Percentiles rank a stretch among this genome's conserved stretches.
Evolutionary conservation across 768 basidiomycete species (phyloP).

Genomic region (Russula ochroleuca): DNA sequence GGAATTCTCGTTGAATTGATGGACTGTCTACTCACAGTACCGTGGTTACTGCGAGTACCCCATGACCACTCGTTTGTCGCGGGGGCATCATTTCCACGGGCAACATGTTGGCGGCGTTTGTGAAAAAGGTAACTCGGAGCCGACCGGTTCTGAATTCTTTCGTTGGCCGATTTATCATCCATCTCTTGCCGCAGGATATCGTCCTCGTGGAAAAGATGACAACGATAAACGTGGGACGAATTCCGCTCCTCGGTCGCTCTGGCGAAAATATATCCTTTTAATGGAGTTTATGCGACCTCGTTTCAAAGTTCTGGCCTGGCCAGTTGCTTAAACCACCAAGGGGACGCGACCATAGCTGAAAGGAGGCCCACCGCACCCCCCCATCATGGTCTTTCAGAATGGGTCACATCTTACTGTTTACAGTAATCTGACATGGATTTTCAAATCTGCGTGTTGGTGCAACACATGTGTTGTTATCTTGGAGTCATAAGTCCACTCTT

Average conservation of each 20-base stretch:
- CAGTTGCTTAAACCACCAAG: too few species aligned
- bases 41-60: slow-evolving; percentile 29
- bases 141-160: not conserved
- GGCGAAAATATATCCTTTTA: slow-evolving; percentile 70
- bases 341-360: too few species aligned
- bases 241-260: slow-evolving; percentile 34
- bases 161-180: not conserved
- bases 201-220: slow-evolving; percentile 87
- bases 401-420: too few species aligned
- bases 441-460: slow-evolving; percentile 61
- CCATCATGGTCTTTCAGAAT: too few species aligned
- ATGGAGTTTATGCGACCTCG: too few species aligned
- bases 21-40: not conserved
- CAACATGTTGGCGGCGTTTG: slow-evolving; percentile 61
- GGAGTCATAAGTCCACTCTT: slow-evolving; percentile 42
- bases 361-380: too few species aligned
- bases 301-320: too few species aligned
- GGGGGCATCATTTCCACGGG: slow-evolving; percentile 92
- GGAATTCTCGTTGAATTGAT: not conserved
- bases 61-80: slow-evolving; percentile 46
- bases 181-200: slow-evolving; percentile 51
- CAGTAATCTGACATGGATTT: too few species aligned
- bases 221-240: slow-evolving; percentile 67
- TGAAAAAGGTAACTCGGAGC: slow-evolving; percentile 44
- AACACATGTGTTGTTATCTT: slow-evolving; percentile 66